Evolutionary conservation across 208 protist species (phyloP).

Genomic region (Herpetomonas tarakana): DNA sequence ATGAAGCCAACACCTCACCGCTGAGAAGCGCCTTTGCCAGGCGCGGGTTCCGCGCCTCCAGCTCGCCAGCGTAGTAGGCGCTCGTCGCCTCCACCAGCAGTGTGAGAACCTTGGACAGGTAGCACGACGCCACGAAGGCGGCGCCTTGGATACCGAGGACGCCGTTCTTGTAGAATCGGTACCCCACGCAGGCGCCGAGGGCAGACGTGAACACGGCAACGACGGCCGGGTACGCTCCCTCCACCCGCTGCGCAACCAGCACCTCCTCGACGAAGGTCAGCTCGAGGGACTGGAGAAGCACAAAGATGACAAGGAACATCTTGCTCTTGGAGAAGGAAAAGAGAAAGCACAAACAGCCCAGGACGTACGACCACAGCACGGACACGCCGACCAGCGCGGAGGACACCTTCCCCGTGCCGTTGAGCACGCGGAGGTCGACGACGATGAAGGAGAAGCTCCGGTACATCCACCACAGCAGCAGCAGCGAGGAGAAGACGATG

Average conservation of each 20-base stretch:
- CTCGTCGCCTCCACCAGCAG: constrained; percentile 77
- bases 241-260: constrained; percentile 82
- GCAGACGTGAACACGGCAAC: constrained; percentile 64
- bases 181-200: constrained; percentile 51
- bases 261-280: constrained; percentile 82
- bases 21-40: constrained; percentile 2
- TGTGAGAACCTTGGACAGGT: constrained; percentile 74
- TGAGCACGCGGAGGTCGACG: constrained; percentile 76
- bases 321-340: constrained; percentile 64
- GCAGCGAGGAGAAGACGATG: constrained; percentile 66
- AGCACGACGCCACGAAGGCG: constrained; percentile 58
- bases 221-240: constrained; percentile 68
- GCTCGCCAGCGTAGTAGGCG: constrained; percentile 56
- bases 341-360: constrained; percentile 76
- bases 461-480: constrained; percentile 89
- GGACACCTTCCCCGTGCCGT: constrained; percentile 58
- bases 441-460: constrained; percentile 87
- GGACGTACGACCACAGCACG: constrained; percentile 77
- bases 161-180: constrained; percentile 59
- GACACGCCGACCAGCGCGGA: constrained; percentile 55
- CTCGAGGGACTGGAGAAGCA: constrained; percentile 72
- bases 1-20: constrained; percentile 34
- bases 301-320: constrained; percentile 29
- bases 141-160: constrained; percentile 41
- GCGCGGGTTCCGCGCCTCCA: constrained; percentile 5